Percentiles rank a stretch among this genome's conserved stretches.
phyloP scores from a whole-genome alignment of 345 rosid species.

The thale cress (Arabidopsis thaliana) region TAIR10.1 NC_003075.7:13786501-13787000 shows the following conservation, averaged over 20 bases:
- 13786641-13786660: not conserved
- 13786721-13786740: not conserved
- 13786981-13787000: conserved; percentile 26
- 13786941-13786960: conserved; percentile 40
- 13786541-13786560: conserved; percentile 1
- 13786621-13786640: conserved; percentile 1
- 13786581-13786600: not conserved
- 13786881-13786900: not conserved
- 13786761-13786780: conserved; percentile 26
- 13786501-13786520: conserved; percentile 3
- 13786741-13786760: conserved; percentile 14
- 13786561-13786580: not conserved
- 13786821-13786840: not conserved
- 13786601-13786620: conserved; percentile 2
- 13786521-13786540: conserved; percentile 6
- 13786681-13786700: not conserved
- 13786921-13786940: not conserved
- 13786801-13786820: not conserved
- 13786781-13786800: conserved; percentile 2
- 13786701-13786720: not conserved
- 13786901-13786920: not conserved
- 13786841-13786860: not conserved
- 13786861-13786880: conserved; percentile 17
- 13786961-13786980: conserved; percentile 40
- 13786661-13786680: conserved; percentile 1